Evolutionary conservation across 108 stramenopile species (phyloP).

Genomic region (Pseudonitzschia delicatissima): DNA sequence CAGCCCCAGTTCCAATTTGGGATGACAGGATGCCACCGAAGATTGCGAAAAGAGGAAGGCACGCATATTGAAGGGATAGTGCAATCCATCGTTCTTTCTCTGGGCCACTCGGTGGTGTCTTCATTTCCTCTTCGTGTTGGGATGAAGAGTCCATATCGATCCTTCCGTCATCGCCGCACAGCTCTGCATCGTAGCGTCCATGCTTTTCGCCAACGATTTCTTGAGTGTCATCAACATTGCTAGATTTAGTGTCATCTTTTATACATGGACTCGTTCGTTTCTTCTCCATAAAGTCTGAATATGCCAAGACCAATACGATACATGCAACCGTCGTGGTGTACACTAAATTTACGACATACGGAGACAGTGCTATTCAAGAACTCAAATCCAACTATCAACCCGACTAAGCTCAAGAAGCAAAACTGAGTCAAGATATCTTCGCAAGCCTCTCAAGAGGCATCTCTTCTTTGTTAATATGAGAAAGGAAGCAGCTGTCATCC

Average conservation of each 20-base stretch:
- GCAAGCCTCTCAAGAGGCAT: neutral
- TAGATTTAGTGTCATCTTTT: no score
- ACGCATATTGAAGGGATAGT: no score
- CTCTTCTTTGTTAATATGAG: constrained; percentile 17
- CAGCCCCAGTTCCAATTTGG: constrained; percentile 20
- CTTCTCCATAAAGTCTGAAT: neutral
- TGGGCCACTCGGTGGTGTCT: no score
- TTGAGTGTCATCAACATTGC: no score
- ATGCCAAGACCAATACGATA: constrained; percentile 15
- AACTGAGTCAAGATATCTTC: constrained; percentile 2
- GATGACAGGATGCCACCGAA: constrained; percentile 11
- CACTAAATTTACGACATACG: constrained; percentile 7
- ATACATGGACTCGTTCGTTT: neutral
- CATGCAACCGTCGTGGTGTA: constrained; percentile 15
- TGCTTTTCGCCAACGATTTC: no score
- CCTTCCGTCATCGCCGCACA: no score
- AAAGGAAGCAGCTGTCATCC: constrained; percentile 26
- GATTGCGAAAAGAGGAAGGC: neutral
- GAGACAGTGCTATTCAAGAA: neutral
- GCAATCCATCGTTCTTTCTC: no score
- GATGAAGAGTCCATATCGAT: no score
- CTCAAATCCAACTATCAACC: constrained; percentile 10
- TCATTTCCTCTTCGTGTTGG: no score
- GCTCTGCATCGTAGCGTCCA: no score
- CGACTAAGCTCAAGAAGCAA: constrained; percentile 3